A percentile compares a stretch with the other conserved stretches of the same genome.
These are phyloP conservation scores for Paecilomyces dactylethromorphus DNA, from an alignment of 2,329 filamentous ascomycete genomes.

Conservation along the genomic window DNA sequence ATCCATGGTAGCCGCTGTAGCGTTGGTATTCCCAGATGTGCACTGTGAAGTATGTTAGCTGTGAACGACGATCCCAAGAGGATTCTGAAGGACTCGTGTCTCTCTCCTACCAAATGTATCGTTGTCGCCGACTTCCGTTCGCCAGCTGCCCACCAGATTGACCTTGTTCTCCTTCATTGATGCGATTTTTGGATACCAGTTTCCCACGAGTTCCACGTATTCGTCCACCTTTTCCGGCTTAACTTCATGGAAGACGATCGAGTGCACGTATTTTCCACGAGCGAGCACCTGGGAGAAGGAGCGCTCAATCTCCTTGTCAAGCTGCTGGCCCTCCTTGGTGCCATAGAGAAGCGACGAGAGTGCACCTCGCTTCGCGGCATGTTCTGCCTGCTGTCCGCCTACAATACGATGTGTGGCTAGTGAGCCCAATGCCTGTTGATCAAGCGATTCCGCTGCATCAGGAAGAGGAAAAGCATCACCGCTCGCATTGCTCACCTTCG, in stretches of 20 bases:
- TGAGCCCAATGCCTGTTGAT: conserved; percentile 52
- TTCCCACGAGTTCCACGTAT: conserved; percentile 81
- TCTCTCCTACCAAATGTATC: conserved; percentile 77
- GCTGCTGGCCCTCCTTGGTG: conserved; percentile 87
- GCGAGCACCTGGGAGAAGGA: conserved; percentile 94
- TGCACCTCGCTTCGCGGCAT: conserved; percentile 61
- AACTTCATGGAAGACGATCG: conserved; percentile 93
- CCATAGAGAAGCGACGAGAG: conserved; percentile 91
- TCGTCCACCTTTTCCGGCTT: conserved; percentile 94
- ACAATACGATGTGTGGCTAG: conserved; percentile 47
- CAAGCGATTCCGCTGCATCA: conserved; percentile 34
- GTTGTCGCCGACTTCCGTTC: conserved; percentile 93
- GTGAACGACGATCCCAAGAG: background rate
- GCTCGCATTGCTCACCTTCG: conserved; percentile 40
- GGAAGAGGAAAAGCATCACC: conserved; percentile 25
- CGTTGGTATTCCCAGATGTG: conserved; percentile 99
- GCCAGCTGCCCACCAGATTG: conserved; percentile 94
- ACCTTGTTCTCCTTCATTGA: conserved; percentile 82
- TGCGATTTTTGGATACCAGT: conserved; percentile 90
- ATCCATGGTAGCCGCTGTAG: conserved; percentile 92
- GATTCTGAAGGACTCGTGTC: background rate
- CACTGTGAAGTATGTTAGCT: conserved; percentile 49
- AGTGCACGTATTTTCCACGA: conserved; percentile 95
- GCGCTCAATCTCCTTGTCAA: conserved; percentile 92
- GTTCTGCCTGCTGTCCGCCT: conserved; percentile 53